Conservation (phyloP, 352 stramenopile genomes). For the Phytophthora cryptogea region DNA sequence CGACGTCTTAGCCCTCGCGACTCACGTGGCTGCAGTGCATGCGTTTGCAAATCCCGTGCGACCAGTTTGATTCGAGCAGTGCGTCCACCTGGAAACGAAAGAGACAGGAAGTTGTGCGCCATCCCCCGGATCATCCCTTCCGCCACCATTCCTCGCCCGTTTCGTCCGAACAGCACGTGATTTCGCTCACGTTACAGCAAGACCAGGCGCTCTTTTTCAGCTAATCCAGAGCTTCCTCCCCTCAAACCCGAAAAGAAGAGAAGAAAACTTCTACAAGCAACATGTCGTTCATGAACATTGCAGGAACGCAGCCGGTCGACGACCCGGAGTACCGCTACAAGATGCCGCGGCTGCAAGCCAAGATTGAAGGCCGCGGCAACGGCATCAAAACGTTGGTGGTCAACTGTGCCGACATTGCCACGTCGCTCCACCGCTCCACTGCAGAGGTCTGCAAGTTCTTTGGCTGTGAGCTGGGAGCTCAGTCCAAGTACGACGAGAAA, state of each 20-base stretch:
- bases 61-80: slow-evolving; percentile 76
- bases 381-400: slow-evolving; percentile 99
- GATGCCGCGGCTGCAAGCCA: slow-evolving; percentile 96
- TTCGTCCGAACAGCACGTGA: slow-evolving; percentile 30
- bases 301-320: slow-evolving; percentile 89
- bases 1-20: slow-evolving; percentile 23
- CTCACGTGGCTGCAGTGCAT: slow-evolving; percentile 69
- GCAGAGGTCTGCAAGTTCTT: slow-evolving; percentile 99
- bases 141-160: slow-evolving; percentile 39
- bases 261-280: slow-evolving; percentile 19
- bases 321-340: slow-evolving; percentile 98
- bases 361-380: slow-evolving; percentile 99
- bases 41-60: slow-evolving; percentile 84
- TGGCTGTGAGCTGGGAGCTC: slow-evolving; percentile 97
- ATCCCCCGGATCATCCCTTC: slow-evolving; percentile 42
- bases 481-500: slow-evolving; percentile 97
- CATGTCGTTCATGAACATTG: slow-evolving; percentile 93
- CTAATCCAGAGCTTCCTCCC: slow-evolving; percentile 23
- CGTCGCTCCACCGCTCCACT: slow-evolving; percentile 93
- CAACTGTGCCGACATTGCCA: slow-evolving; percentile 96
- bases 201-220: slow-evolving; percentile 40
- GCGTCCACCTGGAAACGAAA: slow-evolving; percentile 82
- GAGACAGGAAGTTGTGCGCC: slow-evolving; percentile 51
- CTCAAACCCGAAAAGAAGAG: slow-evolving; percentile 4
- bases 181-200: slow-evolving; percentile 44